Percentiles rank a stretch among this genome's conserved stretches.
These are phyloP conservation scores for Fusarium fracticaudum DNA, from an alignment of 2,329 filamentous ascomycete genomes.

Conservation along the genomic window DNA sequence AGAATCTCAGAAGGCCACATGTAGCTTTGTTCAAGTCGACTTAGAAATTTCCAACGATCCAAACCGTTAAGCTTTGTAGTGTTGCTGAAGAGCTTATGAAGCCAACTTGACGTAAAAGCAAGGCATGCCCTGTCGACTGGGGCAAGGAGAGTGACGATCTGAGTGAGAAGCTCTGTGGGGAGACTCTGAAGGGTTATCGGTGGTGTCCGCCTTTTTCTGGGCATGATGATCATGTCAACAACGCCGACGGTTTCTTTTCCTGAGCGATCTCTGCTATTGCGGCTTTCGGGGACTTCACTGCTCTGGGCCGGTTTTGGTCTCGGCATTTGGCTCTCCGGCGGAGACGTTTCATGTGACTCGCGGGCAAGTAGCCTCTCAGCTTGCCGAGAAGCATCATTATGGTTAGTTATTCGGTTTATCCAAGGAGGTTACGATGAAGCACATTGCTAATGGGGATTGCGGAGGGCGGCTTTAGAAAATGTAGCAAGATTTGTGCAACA, in stretches of 20 bases:
- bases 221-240: neutral
- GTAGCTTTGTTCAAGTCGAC: neutral
- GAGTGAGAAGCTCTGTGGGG: neutral
- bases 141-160: neutral
- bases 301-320: accelerated
- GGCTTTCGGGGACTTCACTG: too few relatives aligned
- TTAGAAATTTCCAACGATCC: accelerated
- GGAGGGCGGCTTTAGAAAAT: too few relatives aligned
- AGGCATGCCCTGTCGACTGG: neutral
- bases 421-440: accelerated
- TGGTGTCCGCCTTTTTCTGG: too few relatives aligned
- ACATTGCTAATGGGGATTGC: accelerated
- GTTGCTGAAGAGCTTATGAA: neutral
- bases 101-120: neutral
- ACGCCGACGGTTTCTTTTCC: neutral
- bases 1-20: neutral
- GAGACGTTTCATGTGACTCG: neutral
- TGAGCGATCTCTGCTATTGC: neutral
- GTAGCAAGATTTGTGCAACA: neutral
- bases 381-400: neutral
- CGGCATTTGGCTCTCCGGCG: too few relatives aligned
- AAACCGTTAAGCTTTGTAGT: neutral
- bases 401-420: neutral
- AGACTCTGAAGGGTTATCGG: accelerated
- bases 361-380: neutral